These are phyloP conservation scores for Gomphus sp. DNA, from an alignment of 1,284 basidiomycete species.

Conservation along the genomic window DNA sequence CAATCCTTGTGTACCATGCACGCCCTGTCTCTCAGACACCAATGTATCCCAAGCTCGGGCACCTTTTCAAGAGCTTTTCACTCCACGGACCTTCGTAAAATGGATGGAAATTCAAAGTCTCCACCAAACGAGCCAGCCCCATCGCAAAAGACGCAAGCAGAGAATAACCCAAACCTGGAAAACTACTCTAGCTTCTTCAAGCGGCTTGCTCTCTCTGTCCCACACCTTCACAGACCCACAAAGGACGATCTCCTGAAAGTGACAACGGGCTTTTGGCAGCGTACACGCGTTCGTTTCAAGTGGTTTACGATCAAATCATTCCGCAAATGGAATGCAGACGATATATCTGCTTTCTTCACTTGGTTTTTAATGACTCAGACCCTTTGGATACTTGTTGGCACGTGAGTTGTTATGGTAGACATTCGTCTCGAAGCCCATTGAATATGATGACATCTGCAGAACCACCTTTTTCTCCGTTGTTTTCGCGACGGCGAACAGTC, in stretches of 20 bases:
- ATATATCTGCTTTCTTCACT: slow-evolving; percentile 93
- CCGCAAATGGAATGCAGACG: slow-evolving; percentile 92
- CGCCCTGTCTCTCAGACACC: background rate
- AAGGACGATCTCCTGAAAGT: slow-evolving; percentile 84
- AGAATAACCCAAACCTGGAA: slow-evolving; percentile 17
- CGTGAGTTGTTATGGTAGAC: slow-evolving; percentile 44
- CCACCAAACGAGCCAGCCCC: background rate
- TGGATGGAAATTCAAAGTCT: background rate
- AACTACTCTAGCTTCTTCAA: slow-evolving; percentile 76
- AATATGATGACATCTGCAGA: slow-evolving; percentile 29
- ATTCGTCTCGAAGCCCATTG: background rate
- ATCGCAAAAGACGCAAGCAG: slow-evolving; percentile 13
- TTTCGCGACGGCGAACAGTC: slow-evolving; percentile 83
- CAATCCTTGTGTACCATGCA: background rate
- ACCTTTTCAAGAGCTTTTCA: background rate
- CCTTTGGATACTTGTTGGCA: slow-evolving; percentile 89
- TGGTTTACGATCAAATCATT: slow-evolving; percentile 98
- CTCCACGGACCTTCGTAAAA: background rate
- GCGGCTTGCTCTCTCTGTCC: slow-evolving; percentile 62
- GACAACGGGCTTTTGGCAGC: slow-evolving; percentile 84
- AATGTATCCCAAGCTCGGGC: background rate
- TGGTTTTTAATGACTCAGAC: slow-evolving; percentile 94
- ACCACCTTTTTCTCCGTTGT: slow-evolving; percentile 95
- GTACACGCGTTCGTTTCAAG: slow-evolving; percentile 87
- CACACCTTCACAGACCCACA: slow-evolving; percentile 75